These are phyloP conservation scores for Curvularia spicifera DNA, from an alignment of 2,329 filamentous ascomycete species.

Conservation along the genomic window DNA sequence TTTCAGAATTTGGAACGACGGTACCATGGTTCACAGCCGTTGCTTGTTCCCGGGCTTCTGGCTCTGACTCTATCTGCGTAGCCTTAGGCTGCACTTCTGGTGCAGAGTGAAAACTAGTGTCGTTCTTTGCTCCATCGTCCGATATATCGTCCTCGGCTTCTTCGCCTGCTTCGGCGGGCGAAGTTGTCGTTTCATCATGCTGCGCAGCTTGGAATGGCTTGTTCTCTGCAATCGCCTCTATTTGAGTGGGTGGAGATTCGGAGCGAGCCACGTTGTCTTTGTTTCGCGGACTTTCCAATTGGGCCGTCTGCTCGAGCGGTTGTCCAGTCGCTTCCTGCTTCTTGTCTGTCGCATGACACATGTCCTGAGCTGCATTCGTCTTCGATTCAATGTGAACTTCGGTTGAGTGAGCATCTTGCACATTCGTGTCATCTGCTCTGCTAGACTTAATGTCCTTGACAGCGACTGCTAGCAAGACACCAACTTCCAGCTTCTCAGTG, in stretches of 20 bases:
- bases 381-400: neutral
- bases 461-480: neutral
- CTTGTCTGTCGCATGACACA: neutral
- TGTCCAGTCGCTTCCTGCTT: neutral
- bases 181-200: neutral
- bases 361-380: neutral
- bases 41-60: neutral
- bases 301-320: neutral
- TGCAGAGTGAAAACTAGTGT: constrained; percentile 34
- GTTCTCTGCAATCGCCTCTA: neutral
- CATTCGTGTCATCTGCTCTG: neutral
- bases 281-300: neutral
- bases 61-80: constrained; percentile 9
- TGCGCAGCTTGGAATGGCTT: neutral
- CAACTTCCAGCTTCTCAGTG: neutral
- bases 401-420: neutral
- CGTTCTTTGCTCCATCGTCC: constrained; percentile 35
- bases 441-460: neutral
- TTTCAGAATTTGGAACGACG: neutral
- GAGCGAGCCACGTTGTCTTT: neutral
- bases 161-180: neutral
- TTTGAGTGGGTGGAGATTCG: neutral
- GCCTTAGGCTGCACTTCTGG: constrained; percentile 27
- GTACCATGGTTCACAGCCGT: constrained; percentile 14
- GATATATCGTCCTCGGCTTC: constrained; percentile 15